phyloP scores from a whole-genome alignment of 2,329 filamentous ascomycete species.

The Colletotrichum magnum region DNA sequence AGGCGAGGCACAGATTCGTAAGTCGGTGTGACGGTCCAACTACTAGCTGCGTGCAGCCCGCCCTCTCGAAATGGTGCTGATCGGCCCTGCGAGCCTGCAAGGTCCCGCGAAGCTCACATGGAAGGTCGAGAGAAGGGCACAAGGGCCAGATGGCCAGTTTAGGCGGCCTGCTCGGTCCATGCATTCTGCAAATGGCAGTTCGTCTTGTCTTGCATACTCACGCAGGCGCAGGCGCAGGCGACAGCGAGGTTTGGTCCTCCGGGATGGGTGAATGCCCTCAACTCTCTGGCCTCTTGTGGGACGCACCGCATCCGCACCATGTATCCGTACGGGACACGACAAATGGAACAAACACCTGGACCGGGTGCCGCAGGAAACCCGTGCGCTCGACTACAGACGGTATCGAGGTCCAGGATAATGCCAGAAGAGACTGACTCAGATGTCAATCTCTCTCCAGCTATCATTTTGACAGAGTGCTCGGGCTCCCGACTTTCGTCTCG shows the following conservation, averaged over 20 bases:
- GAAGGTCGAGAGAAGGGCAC: conserved; percentile 27
- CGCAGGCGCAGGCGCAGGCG: background rate
- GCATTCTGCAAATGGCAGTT: background rate
- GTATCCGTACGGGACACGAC: no score
- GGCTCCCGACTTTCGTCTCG: conserved; percentile 1
- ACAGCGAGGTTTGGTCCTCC: background rate
- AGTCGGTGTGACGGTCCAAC: conserved; percentile 37
- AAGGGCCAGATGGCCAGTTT: conserved; percentile 31
- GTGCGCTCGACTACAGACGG: no score
- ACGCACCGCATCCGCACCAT: no score
- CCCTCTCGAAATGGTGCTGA: conserved; percentile 21
- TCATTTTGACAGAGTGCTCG: conserved; percentile 16
- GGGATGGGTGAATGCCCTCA: background rate
- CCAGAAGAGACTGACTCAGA: conserved; percentile 2
- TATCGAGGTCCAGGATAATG: conserved; percentile 1
- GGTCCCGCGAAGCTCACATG: conserved; percentile 35
- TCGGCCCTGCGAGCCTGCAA: conserved; percentile 34
- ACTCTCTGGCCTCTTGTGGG: no score
- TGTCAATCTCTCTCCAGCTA: background rate
- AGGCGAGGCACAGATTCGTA: conserved; percentile 36
- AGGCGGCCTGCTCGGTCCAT: conserved; percentile 22
- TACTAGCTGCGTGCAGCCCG: conserved; percentile 32
- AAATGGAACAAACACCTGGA: no score
- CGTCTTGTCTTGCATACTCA: background rate
- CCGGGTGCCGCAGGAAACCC: no score